Evolutionary conservation across 257 asterid species (phyloP).

Genomic region (Primulina eburnea): DNA sequence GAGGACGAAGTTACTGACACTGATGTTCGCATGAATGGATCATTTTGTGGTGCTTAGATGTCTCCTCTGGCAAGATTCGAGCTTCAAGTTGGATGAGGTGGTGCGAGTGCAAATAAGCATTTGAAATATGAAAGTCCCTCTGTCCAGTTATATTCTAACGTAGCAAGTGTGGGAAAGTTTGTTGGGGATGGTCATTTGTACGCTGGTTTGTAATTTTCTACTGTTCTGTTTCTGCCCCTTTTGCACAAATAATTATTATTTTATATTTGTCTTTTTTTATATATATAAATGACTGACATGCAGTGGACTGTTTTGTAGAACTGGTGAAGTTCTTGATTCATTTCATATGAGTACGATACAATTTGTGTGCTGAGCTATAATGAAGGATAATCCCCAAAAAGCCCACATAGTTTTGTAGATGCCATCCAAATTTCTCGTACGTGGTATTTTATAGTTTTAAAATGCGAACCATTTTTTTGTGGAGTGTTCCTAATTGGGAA

Average conservation of each 20-base stretch:
- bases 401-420: not conserved
- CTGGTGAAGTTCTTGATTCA: constrained; percentile 24
- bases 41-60: constrained; percentile 25
- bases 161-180: constrained; percentile 29
- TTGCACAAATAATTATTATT: constrained; percentile 10
- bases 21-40: constrained; percentile 23
- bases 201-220: constrained; percentile 30
- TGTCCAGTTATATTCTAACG: constrained; percentile 44
- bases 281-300: constrained; percentile 28
- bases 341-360: not conserved
- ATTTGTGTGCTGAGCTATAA: not conserved
- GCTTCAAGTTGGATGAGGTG: constrained; percentile 30
- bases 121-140: constrained; percentile 33
- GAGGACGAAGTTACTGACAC: constrained; percentile 33
- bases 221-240: constrained; percentile 17
- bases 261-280: constrained; percentile 8
- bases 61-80: constrained; percentile 24
- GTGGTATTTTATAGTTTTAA: too few relatives aligned
- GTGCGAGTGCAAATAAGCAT: constrained; percentile 34
- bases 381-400: not conserved
- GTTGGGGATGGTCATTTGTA: constrained; percentile 34
- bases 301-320: constrained; percentile 25
- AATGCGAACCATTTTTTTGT: too few relatives aligned
- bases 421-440: not conserved
- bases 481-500: too few relatives aligned